Evolutionary conservation across 2,329 filamentous ascomycete species (phyloP), one percentile per base, ranked within the genome.

Genomic region (Exophiala spinifera): DNA sequence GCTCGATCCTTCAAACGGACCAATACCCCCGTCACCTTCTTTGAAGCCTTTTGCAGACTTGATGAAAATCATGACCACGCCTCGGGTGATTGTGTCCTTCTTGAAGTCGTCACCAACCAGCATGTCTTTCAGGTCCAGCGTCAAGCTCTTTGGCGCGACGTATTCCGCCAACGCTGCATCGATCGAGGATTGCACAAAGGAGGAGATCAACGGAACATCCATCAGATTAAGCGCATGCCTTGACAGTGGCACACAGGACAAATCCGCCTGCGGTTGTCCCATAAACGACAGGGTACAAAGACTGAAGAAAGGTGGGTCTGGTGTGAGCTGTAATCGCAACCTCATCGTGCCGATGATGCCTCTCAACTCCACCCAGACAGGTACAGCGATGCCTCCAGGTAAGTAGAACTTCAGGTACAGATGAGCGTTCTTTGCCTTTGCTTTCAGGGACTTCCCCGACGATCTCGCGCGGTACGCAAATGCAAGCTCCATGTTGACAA

Each of bases 51-150:
- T 81, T 0, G 86, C 87, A 20, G 79, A 76, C 64, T 84, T 84
- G 66, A 90, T 84, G 40, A 79, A 79, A 8, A 89, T 77, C 59
- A 86, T 77, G 1, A 91, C 66, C 1, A 89, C 78, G 15, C 87
- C 87, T 28, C 81, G 76, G 1, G 82, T 77, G 25, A 72, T 70
- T 0, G 86, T 88, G 58, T 90, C 86, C 66, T 89, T 89, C 69
- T 89, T 90, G 73, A 87, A 89, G 63, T 90, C 87, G 54, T 89
- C 86, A 3, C 87, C 87, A 6, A 87, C 79, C 11, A 91, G 78
- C 84, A 89, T 89, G 56, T 88, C 85, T 66, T 89, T 88, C 31
- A 91, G 72, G 65, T 90, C 84, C 4, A 90, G 73, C 0, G 87
- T 89, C 49, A 89, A 70, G 51, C 84, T 88, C 71, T 88, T 89